These are phyloP conservation scores for Daedaleopsis nitida DNA, from an alignment of 768 basidiomycete genomes.

Conservation along the genomic window DNA sequence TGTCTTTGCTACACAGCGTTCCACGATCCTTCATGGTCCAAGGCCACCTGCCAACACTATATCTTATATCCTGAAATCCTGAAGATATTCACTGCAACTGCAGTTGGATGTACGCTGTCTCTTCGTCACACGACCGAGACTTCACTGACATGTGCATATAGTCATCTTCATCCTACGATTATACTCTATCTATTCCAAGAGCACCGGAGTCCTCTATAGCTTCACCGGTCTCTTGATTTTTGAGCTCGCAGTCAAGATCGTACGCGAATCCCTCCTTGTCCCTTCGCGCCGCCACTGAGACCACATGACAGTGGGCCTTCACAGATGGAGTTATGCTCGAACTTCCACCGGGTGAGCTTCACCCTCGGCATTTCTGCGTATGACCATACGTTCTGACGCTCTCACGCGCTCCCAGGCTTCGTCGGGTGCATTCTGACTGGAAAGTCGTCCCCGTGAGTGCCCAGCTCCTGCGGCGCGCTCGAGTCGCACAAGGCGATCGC, in stretches of 20 bases:
- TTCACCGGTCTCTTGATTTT: constrained; percentile 20
- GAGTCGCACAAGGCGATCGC: not conserved
- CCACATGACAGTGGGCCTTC: constrained; percentile 26
- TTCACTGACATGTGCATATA: constrained; percentile 5
- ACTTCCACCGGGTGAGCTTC: constrained; percentile 27
- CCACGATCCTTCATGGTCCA: constrained; percentile 24
- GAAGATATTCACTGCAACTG: constrained; percentile 26
- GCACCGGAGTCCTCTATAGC: constrained; percentile 16
- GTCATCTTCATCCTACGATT: constrained; percentile 30
- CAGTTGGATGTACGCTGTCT: constrained; percentile 22
- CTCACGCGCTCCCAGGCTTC: constrained; percentile 19
- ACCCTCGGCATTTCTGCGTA: not conserved
- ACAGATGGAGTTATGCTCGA: constrained; percentile 25
- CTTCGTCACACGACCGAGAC: not conserved
- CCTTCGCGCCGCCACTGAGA: not conserved
- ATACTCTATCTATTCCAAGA: constrained; percentile 28
- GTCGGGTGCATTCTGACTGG: constrained; percentile 30
- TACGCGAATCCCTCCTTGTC: constrained; percentile 1
- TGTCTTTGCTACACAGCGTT: constrained; percentile 12
- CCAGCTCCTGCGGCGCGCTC: not conserved
- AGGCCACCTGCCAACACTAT: constrained; percentile 22
- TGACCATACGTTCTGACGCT: not conserved
- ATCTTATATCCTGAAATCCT: constrained; percentile 27
- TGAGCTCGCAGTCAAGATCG: constrained; percentile 28
- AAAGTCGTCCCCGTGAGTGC: constrained; percentile 22